phyloP scores from a whole-genome alignment of 2,329 filamentous ascomycete genomes.

The Trichoderma koningii region DNA sequence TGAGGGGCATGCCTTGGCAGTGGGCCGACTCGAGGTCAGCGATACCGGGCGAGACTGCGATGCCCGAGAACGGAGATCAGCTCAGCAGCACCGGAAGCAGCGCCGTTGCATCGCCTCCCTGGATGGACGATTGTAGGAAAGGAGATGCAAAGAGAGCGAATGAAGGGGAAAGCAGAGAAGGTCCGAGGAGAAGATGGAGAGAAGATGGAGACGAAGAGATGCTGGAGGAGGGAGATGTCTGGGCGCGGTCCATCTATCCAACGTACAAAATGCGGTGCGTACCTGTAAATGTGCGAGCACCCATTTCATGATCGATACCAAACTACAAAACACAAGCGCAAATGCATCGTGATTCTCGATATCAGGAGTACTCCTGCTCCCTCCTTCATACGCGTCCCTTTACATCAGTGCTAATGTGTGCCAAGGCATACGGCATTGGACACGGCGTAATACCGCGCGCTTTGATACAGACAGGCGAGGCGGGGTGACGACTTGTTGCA shows the following conservation, averaged over 20 bases:
- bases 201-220: no score
- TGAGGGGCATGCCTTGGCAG: constrained; percentile 12
- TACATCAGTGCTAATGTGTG: not conserved
- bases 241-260: no score
- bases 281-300: not conserved
- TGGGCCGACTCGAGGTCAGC: constrained; percentile 12
- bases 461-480: not conserved
- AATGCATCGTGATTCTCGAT: no score
- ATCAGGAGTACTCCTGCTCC: no score
- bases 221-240: no score
- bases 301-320: not conserved
- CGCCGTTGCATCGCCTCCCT: constrained; percentile 11
- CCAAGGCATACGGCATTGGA: not conserved
- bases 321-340: not conserved
- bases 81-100: constrained; percentile 21
- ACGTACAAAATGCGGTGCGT: no score
- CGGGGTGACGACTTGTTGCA: constrained; percentile 11
- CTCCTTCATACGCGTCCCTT: no score
- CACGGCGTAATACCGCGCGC: constrained; percentile 15
- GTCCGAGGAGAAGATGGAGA: no score
- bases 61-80: constrained; percentile 23
- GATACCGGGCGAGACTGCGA: constrained; percentile 10
- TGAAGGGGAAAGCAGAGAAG: no score
- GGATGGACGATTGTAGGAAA: not conserved
- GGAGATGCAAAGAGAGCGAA: not conserved